Conservation (phyloP, 2,329 filamentous ascomycete genomes). For the Trichoderma sp. region DNA sequence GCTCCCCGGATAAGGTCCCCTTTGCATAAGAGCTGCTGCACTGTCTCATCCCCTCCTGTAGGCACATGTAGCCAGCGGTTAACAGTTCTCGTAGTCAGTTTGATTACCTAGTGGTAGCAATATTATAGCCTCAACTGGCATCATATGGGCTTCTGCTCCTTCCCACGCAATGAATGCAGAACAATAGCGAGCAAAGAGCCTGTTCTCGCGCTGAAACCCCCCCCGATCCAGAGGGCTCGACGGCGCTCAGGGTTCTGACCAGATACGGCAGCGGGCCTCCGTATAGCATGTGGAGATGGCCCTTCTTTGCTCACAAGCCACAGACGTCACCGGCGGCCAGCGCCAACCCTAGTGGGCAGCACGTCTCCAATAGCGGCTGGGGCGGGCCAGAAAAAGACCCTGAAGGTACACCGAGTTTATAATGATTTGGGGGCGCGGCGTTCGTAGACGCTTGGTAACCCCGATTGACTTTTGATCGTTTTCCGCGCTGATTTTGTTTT, state of each 20-base stretch:
- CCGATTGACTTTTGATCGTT: not conserved
- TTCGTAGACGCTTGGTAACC: not conserved
- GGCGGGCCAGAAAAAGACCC: constrained; percentile 4
- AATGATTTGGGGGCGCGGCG: not conserved
- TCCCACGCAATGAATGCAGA: not conserved
- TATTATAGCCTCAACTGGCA: too few relatives aligned
- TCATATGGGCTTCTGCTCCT: not conserved
- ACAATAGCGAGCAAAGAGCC: not conserved
- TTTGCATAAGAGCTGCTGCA: not conserved
- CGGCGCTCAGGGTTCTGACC: not conserved
- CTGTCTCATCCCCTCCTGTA: not conserved
- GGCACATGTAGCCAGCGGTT: not conserved
- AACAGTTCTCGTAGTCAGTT: not conserved
- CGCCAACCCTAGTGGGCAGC: not conserved
- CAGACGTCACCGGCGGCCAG: constrained; percentile 13
- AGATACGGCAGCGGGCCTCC: not conserved
- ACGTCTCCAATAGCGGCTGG: not conserved
- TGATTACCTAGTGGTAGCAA: not conserved
- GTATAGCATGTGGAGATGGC: not conserved
- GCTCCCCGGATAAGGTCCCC: not conserved
- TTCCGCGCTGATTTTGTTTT: not conserved
- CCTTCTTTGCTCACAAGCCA: not conserved
- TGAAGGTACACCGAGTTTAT: not conserved
- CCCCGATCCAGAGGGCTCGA: not conserved
- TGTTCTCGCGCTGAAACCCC: too few relatives aligned